Conservation (phyloP, 108 stramenopile species). For the Fragilaria radians region DNA sequence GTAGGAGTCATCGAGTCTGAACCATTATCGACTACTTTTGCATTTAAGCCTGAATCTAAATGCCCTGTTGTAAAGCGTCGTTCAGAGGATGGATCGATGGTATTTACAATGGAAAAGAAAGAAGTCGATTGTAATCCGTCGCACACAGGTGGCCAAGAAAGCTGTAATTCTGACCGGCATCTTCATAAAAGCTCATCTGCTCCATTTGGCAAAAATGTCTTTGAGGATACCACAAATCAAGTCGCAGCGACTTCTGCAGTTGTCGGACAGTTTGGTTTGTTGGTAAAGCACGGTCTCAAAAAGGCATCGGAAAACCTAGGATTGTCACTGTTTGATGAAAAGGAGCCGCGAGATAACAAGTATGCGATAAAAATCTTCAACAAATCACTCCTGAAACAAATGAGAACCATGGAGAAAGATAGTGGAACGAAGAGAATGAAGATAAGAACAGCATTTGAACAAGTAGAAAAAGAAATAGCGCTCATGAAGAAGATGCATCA, state of each 20-base stretch:
- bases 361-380: constrained; percentile 81
- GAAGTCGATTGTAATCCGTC: background rate
- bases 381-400: constrained; percentile 72
- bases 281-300: background rate
- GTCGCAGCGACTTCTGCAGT: background rate
- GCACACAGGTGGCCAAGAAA: background rate
- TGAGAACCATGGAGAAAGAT: constrained; percentile 58
- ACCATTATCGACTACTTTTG: background rate
- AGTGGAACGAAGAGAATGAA: constrained; percentile 28
- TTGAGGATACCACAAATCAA: constrained; percentile 3
- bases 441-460: constrained; percentile 67
- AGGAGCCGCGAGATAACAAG: constrained; percentile 39
- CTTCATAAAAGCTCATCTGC: constrained; percentile 9
- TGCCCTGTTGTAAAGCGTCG: background rate
- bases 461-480: constrained; percentile 86
- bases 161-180: constrained; percentile 5
- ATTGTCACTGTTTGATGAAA: constrained; percentile 7
- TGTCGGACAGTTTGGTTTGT: background rate
- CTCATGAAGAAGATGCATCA: constrained; percentile 81
- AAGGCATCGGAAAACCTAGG: constrained; percentile 11
- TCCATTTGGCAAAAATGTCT: constrained; percentile 11
- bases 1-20: background rate
- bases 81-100: background rate
- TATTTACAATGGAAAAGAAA: too few relatives aligned
- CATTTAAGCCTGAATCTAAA: background rate